Conservation (phyloP, 805 yeast species). For the Wickerhamomyces strasburgensis region DNA sequence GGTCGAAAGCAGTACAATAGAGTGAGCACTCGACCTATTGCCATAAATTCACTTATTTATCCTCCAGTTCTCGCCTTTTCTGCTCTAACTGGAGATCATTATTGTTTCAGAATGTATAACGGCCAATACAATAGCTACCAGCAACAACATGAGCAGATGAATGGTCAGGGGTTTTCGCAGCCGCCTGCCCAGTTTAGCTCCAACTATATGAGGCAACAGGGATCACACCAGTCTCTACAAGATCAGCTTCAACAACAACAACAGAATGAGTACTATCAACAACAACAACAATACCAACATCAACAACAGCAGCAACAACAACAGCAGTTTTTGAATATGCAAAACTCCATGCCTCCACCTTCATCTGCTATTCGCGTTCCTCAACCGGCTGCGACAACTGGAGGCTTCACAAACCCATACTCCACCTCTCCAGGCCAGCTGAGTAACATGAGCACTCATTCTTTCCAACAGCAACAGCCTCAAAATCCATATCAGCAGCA, state of each 20-base stretch:
- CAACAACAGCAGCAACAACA: constrained; percentile 25
- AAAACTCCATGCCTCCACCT: constrained; percentile 27
- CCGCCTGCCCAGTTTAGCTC: constrained; percentile 32
- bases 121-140: constrained; percentile 4
- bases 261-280: constrained; percentile 30
- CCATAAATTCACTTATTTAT: no score
- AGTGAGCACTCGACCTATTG: no score
- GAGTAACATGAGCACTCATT: constrained; percentile 11
- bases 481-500: no score
- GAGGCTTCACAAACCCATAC: constrained; percentile 13
- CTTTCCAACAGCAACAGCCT: constrained; percentile 21
- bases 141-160: constrained; percentile 8
- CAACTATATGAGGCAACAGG: constrained; percentile 34
- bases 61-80: no score
- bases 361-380: constrained; percentile 20
- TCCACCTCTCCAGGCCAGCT: constrained; percentile 23
- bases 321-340: constrained; percentile 24
- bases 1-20: no score
- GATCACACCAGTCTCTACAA: constrained; percentile 35
- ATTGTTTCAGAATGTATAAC: no score
- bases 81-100: no score
- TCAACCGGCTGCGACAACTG: constrained; percentile 16
- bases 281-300: constrained; percentile 29
- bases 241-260: constrained; percentile 31
- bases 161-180: constrained; percentile 26